Conservation (phyloP, 1,139 yeast species). For the Suhomyces wounanorum region DNA sequence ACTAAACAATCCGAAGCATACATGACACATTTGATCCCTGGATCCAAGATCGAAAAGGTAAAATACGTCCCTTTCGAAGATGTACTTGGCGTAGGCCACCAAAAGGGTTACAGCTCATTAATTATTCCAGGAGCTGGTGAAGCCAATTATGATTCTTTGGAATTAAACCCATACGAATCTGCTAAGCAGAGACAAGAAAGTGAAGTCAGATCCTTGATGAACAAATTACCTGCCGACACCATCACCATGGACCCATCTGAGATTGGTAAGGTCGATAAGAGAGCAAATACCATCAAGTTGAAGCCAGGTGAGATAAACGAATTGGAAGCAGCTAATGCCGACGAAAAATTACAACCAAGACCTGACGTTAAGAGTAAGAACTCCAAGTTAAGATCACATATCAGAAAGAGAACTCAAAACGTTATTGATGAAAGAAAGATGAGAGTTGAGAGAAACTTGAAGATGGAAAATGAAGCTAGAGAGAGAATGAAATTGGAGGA, state of each 20-base stretch:
- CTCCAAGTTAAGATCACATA: constrained; percentile 76
- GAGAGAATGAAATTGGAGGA: constrained; percentile 50
- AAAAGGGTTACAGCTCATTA: constrained; percentile 72
- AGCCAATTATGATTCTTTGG: constrained; percentile 94
- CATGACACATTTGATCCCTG: constrained; percentile 86
- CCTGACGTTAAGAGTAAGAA: constrained; percentile 77
- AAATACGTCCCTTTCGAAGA: constrained; percentile 94
- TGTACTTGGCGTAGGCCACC: constrained; percentile 86
- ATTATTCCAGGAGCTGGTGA: constrained; percentile 98
- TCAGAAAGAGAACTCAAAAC: constrained; percentile 83
- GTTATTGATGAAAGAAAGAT: constrained; percentile 86
- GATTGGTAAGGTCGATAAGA: constrained; percentile 81
- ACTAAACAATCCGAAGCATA: constrained; percentile 73
- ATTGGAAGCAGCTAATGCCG: constrained; percentile 39
- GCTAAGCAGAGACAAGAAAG: constrained; percentile 91
- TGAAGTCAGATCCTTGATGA: constrained; percentile 83
- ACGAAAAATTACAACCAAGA: constrained; percentile 42
- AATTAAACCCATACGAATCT: constrained; percentile 88
- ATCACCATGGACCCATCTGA: constrained; percentile 86
- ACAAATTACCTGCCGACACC: constrained; percentile 90
- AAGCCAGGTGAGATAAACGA: constrained; percentile 59
- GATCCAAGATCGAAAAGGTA: constrained; percentile 67
- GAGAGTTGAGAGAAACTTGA: constrained; percentile 76
- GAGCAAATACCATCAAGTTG: constrained; percentile 63
- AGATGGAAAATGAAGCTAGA: constrained; percentile 73